Evolutionary conservation across 108 stramenopile species (phyloP).

Genomic region (Fragilaria crotonensis): DNA sequence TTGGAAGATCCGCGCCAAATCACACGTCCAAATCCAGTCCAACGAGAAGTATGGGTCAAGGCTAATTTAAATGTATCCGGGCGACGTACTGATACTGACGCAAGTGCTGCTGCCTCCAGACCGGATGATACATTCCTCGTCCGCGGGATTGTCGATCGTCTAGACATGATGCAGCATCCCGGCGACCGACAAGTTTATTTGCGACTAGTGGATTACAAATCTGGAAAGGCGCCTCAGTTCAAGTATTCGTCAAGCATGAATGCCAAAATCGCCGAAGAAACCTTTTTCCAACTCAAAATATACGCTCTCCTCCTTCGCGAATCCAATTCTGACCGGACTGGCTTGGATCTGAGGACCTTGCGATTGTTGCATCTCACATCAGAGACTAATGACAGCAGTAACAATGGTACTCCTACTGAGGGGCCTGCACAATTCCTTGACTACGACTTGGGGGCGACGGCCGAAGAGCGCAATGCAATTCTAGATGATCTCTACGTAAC

Average conservation of each 20-base stretch:
- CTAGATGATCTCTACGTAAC: conserved; percentile 45
- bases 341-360: conserved; percentile 46
- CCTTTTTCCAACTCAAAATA: conserved; percentile 81
- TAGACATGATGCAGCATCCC: conserved; percentile 49
- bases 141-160: conserved; percentile 81
- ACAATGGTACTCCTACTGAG: no score
- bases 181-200: conserved; percentile 26
- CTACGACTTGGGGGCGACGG: conserved; percentile 50
- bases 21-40: conserved; percentile 47
- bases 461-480: conserved; percentile 42
- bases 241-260: conserved; percentile 70
- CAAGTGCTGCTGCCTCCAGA: not conserved
- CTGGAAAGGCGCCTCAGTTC: conserved; percentile 81
- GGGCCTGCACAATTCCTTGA: conserved; percentile 59
- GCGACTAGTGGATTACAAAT: conserved; percentile 82
- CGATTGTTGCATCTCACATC: conserved; percentile 68
- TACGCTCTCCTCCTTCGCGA: conserved; percentile 74
- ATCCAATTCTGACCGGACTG: conserved; percentile 27
- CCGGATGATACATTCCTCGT: conserved; percentile 31
- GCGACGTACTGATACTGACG: not conserved
- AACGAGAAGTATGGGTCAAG: conserved; percentile 57
- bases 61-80: not conserved
- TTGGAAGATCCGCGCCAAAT: conserved; percentile 59
- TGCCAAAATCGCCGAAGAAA: conserved; percentile 60
- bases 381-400: no score